A percentile compares a stretch with the other conserved stretches of the same genome.
Conservation (phyloP, 192 early-diverging fungal genomes). For the Mortierella antarctica region DNA sequence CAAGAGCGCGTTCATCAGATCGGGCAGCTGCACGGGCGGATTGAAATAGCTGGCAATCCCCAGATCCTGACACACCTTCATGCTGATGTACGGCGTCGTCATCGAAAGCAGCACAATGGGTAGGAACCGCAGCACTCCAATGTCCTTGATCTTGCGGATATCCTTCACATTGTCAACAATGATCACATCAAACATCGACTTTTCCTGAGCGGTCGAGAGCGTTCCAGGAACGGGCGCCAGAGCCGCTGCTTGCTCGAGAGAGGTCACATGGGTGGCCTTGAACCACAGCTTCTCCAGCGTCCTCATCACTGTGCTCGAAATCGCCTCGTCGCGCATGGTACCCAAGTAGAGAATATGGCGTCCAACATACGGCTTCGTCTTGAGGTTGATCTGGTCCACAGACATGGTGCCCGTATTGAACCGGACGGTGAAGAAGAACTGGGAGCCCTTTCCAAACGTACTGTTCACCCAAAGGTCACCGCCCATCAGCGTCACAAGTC, state of each 20-base stretch:
- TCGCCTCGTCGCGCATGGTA: conserved; percentile 58
- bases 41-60: conserved; percentile 80
- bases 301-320: conserved; percentile 46
- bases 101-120: conserved; percentile 79
- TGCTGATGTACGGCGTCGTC: conserved; percentile 66
- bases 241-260: conserved; percentile 63
- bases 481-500: conserved; percentile 80
- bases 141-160: conserved; percentile 71
- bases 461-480: conserved; percentile 84
- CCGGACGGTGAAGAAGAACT: conserved; percentile 81
- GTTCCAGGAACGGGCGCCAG: conserved; percentile 43
- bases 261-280: conserved; percentile 49
- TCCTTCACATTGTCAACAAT: conserved; percentile 73
- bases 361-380: conserved; percentile 68
- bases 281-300: conserved; percentile 64
- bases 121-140: conserved; percentile 71
- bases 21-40: conserved; percentile 67
- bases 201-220: conserved; percentile 27
- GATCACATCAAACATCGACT: conserved; percentile 69
- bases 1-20: conserved; percentile 74
- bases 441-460: conserved; percentile 76
- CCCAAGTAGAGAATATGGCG: conserved; percentile 76
- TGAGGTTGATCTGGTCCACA: conserved; percentile 56
- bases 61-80: conserved; percentile 74
- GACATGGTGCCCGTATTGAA: conserved; percentile 57